phyloP scores from a whole-genome alignment of 352 stramenopile species.

The Pythium guiyangense region DNA sequence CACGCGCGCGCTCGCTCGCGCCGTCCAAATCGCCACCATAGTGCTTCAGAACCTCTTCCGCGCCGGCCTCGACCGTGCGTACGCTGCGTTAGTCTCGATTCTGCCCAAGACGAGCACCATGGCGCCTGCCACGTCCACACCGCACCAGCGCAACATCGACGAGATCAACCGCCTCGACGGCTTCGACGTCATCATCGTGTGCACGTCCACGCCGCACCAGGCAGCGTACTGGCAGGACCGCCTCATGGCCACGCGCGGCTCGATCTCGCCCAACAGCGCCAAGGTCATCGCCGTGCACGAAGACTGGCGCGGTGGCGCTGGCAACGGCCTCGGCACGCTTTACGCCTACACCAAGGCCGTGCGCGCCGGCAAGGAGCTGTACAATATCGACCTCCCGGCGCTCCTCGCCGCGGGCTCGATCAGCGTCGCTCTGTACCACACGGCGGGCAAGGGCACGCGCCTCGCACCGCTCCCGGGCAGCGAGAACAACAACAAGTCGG shows the following conservation, averaged over 20 bases:
- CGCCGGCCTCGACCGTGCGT: slow-evolving; percentile 10
- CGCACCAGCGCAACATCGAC: slow-evolving; percentile 80
- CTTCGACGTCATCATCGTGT: slow-evolving; percentile 97
- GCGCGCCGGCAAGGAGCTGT: slow-evolving; percentile 78
- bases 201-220: slow-evolving; percentile 95
- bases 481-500: slow-evolving; percentile 99
- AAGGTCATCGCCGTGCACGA: slow-evolving; percentile 96
- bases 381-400: slow-evolving; percentile 80
- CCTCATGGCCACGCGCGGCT: slow-evolving; percentile 82
- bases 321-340: slow-evolving; percentile 94
- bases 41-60: slow-evolving; percentile 12
- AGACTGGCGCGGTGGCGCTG: slow-evolving; percentile 94
- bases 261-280: slow-evolving; percentile 74
- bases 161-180: slow-evolving; percentile 85
- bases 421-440: slow-evolving; percentile 96
- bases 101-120: slow-evolving; percentile 6
- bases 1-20: slow-evolving; percentile 1
- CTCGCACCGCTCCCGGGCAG: slow-evolving; percentile 94
- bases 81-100: slow-evolving; percentile 12
- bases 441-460: slow-evolving; percentile 96
- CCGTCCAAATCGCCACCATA: slow-evolving; percentile 5
- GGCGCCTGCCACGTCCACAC: slow-evolving; percentile 5
- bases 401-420: slow-evolving; percentile 76
- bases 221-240: slow-evolving; percentile 96
- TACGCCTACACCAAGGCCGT: slow-evolving; percentile 96